These are phyloP conservation scores for Exophiala mesophila DNA, from an alignment of 2,329 filamentous ascomycete genomes.

Conservation along the genomic window DNA sequence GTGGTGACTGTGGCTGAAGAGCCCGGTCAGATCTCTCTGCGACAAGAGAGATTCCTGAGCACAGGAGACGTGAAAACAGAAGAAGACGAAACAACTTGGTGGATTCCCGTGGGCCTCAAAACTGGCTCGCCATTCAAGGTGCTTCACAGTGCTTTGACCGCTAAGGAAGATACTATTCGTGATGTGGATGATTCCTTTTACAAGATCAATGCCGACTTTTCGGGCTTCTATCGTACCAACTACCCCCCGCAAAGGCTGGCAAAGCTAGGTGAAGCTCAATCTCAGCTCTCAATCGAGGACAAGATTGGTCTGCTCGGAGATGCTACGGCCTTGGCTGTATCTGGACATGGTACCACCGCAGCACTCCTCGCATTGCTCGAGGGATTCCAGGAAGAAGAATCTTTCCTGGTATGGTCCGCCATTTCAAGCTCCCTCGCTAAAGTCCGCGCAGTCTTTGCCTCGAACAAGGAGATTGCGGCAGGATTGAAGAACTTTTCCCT, in stretches of 20 bases:
- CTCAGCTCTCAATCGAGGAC: slow-evolving; percentile 74
- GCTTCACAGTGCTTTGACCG: slow-evolving; percentile 63
- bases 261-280: slow-evolving; percentile 71
- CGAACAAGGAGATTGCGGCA: slow-evolving; percentile 65
- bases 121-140: slow-evolving; percentile 64
- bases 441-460: slow-evolving; percentile 79
- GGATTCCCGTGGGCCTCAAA: slow-evolving; percentile 84
- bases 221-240: slow-evolving; percentile 88
- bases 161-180: slow-evolving; percentile 70
- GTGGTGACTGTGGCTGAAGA: slow-evolving; percentile 82
- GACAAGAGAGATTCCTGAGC: slow-evolving; percentile 84
- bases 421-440: slow-evolving; percentile 70
- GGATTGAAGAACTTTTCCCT: slow-evolving; percentile 72
- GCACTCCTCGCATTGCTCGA: slow-evolving; percentile 78
- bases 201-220: slow-evolving; percentile 86
- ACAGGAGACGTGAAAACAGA: slow-evolving; percentile 86
- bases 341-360: slow-evolving; percentile 76
- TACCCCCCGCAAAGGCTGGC: slow-evolving; percentile 79
- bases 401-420: slow-evolving; percentile 87
- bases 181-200: slow-evolving; percentile 72
- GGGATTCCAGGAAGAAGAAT: slow-evolving; percentile 74
- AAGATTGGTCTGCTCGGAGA: slow-evolving; percentile 91
- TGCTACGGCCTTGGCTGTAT: slow-evolving; percentile 80
- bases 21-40: slow-evolving; percentile 72
- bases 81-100: slow-evolving; percentile 91